A percentile compares a stretch with the other conserved stretches of the same genome.
Conservation (phyloP, 129 eudicot genomes). For the Glebionis coronaria region DNA sequence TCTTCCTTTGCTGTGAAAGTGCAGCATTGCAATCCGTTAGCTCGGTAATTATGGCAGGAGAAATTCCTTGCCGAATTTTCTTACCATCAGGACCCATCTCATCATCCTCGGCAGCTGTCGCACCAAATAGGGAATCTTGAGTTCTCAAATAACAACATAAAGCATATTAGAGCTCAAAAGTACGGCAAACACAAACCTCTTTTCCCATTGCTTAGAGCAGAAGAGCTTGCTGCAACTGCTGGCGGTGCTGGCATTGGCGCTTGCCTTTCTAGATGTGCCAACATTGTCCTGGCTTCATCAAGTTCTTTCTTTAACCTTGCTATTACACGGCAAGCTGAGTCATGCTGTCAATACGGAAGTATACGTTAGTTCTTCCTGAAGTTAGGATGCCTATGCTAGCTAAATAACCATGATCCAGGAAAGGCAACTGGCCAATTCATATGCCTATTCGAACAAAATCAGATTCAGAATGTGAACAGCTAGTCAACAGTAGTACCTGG, state of each 20-base stretch:
- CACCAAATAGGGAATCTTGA: constrained; percentile 9
- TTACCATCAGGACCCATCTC: constrained; percentile 75
- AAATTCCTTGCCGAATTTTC: constrained; percentile 70
- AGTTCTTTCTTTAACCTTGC: constrained; percentile 98
- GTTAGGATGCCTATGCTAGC: too few relatives aligned
- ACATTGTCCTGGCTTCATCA: constrained; percentile 84
- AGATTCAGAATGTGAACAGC: background rate
- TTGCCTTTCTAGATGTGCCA: constrained; percentile 90
- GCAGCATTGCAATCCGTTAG: constrained; percentile 83
- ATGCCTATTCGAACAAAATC: background rate
- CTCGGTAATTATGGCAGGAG: constrained; percentile 57
- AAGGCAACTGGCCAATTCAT: too few relatives aligned
- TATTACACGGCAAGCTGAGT: constrained; percentile 98
- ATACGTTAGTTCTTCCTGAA: background rate
- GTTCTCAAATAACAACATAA: background rate
- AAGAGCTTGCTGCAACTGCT: constrained; percentile 43
- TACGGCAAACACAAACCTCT: constrained; percentile 53
- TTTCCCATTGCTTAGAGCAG: constrained; percentile 88
- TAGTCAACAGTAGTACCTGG: constrained; percentile 55
- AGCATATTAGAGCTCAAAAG: constrained; percentile 4
- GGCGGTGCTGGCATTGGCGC: constrained; percentile 62
- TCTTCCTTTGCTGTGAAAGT: constrained; percentile 94
- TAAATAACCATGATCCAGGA: background rate
- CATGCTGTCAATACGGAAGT: constrained; percentile 63
- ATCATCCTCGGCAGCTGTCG: constrained; percentile 78